Conservation (phyloP, 108 stramenopile species). For the Skeletonema tropicum region DNA sequence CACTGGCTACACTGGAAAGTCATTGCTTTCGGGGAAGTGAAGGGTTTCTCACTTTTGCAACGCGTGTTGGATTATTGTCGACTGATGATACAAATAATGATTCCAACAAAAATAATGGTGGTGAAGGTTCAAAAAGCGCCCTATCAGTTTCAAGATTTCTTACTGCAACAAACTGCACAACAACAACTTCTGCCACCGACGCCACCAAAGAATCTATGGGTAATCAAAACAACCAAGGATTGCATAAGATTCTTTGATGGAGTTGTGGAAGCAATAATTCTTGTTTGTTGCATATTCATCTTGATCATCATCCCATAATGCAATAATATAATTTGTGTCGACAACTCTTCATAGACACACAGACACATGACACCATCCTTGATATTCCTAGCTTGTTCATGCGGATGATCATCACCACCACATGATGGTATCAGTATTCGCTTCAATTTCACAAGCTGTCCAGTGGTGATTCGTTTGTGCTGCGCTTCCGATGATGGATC, state of each 20-base stretch:
- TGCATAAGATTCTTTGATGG: neutral
- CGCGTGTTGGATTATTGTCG: slow-evolving; percentile 25
- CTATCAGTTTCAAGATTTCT: slow-evolving; percentile 46
- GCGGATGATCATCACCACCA: neutral
- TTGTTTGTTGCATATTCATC: neutral
- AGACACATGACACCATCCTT: neutral
- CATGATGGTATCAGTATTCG: neutral
- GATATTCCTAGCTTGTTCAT: neutral
- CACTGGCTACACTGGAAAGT: slow-evolving; percentile 53
- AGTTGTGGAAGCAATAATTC: neutral
- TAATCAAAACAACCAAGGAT: slow-evolving; percentile 51
- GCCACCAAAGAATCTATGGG: slow-evolving; percentile 66
- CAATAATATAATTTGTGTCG: neutral
- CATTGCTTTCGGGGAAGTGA: slow-evolving; percentile 68
- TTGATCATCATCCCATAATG: neutral
- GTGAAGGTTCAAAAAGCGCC: slow-evolving; percentile 2
- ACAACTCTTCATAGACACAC: neutral
- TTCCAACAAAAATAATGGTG: neutral
- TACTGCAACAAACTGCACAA: slow-evolving; percentile 9
- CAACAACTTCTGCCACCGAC: slow-evolving; percentile 15
- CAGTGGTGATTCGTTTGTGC: neutral
- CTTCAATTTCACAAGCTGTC: neutral
- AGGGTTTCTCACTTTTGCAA: slow-evolving; percentile 57
- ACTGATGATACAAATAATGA: slow-evolving; percentile 6
- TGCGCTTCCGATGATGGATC: too few species aligned